Evolutionary conservation across 495 filamentous ascomycete species (phyloP), one percentile per base, ranked within the genome.

Genomic region (Lepidopterella palustris): DNA sequence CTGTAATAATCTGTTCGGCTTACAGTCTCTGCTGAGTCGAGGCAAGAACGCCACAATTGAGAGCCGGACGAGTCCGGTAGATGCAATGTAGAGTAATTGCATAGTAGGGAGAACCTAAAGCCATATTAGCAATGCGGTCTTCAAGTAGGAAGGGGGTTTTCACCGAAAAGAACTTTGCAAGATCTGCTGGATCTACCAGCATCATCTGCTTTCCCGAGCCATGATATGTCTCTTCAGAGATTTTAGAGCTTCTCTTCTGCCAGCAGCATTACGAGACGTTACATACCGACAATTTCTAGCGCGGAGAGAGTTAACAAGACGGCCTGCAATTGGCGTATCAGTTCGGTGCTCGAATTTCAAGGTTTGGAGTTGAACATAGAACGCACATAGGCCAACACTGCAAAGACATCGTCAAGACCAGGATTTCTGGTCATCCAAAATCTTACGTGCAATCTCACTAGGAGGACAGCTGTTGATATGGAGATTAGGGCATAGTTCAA

Each of bases 1-100:
- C 9, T 11, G 2, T 10, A 42, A 18, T 15, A 13, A 42, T 42
- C 18, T 18, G 2, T 42, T 42, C 9, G 10, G 35, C 57, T 48
- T 52, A 62, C 72, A 60, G n/a, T 74, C 72, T 58, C 63, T 64
- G n/a, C 24, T 49, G 8, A 72, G 56, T 11, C 72, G 66, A 40
- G 68, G 70, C 3, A 74, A 45, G 42, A 70, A 68, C 4, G 63
- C 65, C 15, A 68, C 60, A 49, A 74, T 65, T 0, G 72, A 62
- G 3, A 70, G 52, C 32, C 70, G 62, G 24, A 71, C 65, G 2
- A 71, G 55, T 9, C 68, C 72, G 9, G 66, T 51, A 1, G 57
- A 54, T 56, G 58, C 57, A 39, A 71, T 70, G 55, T 72, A 72
- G 28, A 74, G 6, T 3, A 71, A 57, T 21, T 57, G 18, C 25